phyloP scores from a whole-genome alignment of 805 yeast genomes.

The Ogataea pilisensis region DNA sequence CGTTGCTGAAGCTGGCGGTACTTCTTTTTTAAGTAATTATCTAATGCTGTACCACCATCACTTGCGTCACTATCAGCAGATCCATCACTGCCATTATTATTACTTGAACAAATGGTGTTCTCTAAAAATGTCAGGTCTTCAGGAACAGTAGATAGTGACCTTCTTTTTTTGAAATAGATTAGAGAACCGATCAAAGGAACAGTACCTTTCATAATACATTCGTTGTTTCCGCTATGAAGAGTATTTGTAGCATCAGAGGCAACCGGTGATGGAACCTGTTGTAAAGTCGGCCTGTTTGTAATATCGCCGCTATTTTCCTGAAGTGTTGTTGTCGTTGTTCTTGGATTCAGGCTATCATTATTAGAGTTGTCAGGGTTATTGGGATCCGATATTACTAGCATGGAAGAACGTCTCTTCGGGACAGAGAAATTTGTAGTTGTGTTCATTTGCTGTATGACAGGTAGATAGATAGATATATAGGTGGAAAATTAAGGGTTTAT shows the following conservation, averaged over 20 bases:
- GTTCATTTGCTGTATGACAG: too few species aligned
- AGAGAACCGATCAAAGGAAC: slow-evolving; percentile 29
- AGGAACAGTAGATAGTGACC: slow-evolving; percentile 1
- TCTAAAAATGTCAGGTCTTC: not conserved
- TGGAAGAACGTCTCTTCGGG: not conserved
- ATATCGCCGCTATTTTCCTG: too few species aligned
- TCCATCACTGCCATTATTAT: not conserved
- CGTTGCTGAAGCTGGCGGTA: not conserved
- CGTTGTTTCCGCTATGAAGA: too few species aligned
- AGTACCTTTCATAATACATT: slow-evolving; percentile 19
- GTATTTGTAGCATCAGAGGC: too few species aligned
- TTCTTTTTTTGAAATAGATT: slow-evolving; percentile 21
- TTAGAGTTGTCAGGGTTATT: not conserved
- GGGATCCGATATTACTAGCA: slow-evolving; percentile 1
- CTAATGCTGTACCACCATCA: not conserved
- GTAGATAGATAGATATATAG: too few species aligned
- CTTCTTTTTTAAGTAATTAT: not conserved
- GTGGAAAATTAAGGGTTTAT: too few species aligned
- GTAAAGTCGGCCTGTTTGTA: too few species aligned
- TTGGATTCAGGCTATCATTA: too few species aligned
- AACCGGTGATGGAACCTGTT: too few species aligned
- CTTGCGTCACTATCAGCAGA: not conserved
- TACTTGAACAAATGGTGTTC: not conserved
- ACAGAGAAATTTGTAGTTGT: not conserved
- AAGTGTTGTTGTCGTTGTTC: not conserved